phyloP scores from a whole-genome alignment of 768 basidiomycete genomes.

The Hydnum rufescens region DNA sequence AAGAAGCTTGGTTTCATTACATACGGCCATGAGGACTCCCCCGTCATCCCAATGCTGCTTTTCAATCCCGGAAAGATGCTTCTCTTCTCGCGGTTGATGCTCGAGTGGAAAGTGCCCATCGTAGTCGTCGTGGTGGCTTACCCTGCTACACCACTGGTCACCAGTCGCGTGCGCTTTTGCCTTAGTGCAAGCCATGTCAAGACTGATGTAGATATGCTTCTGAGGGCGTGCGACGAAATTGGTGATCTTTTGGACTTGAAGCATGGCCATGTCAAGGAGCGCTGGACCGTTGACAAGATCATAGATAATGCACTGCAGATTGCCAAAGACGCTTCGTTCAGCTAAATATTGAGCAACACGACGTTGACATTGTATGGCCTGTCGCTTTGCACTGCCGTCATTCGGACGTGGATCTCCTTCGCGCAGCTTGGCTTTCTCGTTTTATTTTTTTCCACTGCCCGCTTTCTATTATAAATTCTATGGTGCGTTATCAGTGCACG shows the following conservation, averaged over 20 bases:
- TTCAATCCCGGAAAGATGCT: conserved; percentile 92
- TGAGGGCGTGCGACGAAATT: conserved; percentile 79
- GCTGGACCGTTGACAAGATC: conserved; percentile 67
- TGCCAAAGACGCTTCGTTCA: too few relatives aligned
- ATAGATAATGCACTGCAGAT: conserved; percentile 9
- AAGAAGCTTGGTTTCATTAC: conserved; percentile 91
- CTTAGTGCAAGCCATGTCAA: conserved; percentile 91
- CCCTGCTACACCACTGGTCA: conserved; percentile 76
- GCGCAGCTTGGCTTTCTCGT: too few relatives aligned
- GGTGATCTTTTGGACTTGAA: conserved; percentile 83
- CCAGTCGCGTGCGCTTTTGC: conserved; percentile 81
- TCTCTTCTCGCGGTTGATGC: conserved; percentile 80
- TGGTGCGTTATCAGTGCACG: too few relatives aligned
- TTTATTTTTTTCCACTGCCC: too few relatives aligned
- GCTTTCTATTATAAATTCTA: too few relatives aligned
- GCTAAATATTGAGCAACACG: too few relatives aligned
- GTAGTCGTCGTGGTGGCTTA: conserved; percentile 82
- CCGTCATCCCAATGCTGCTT: conserved; percentile 80
- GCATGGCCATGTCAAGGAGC: conserved; percentile 39
- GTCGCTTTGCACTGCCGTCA: too few relatives aligned
- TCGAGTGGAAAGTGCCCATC: conserved; percentile 55
- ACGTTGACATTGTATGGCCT: too few relatives aligned
- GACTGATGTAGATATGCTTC: conserved; percentile 75
- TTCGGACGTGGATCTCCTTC: too few relatives aligned
- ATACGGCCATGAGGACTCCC: conserved; percentile 78